Evolutionary conservation across 495 filamentous ascomycete genomes (phyloP), one percentile per base, ranked within the genome.

Genomic region (Penicillium malachiteum): DNA sequence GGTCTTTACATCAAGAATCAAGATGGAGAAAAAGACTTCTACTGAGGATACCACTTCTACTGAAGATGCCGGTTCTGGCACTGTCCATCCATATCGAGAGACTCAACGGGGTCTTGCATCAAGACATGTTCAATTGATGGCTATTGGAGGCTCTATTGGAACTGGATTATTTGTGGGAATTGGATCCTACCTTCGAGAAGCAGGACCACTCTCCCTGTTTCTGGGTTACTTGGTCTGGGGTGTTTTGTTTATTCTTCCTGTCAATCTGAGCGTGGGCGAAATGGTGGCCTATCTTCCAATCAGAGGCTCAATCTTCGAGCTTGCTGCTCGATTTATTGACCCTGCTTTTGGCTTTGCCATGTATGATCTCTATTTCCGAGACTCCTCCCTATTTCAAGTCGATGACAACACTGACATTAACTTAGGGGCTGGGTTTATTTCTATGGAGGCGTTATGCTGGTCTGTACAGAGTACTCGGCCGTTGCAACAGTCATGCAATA

Each of bases 141-240:
- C 85, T 2, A 78, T 88, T 26, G 87, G 89, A 55, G 87, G 87
- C 13, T 87, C 87, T 0, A 86, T 91, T 62, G 88, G 87, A 21
- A 91, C 87, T 1, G 88, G 87, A 44, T 74, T 91, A 31, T 92
- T 92, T 72, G 72, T 91, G 16, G 87, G 89, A 41, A 89, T 84
- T 48, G 87, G 88, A 16, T 75, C 74, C 30, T 87, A 86, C n/a
- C 77, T 91, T 45, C 77, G 79, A 12, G 81, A 78, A 54, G 75
- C 85, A 30, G 87, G 87, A 11, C 88, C 88, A 13, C 72, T 85
- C 4, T 86, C 82, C 5, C 73, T 88, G 34, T 75, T 92, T 18
- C 74, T 91, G 31, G 84, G 85, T 10, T 91, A 88, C 63, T 59
- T 83, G 14, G 13, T 73, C 40, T 72, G 64, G 57, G 57, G 67